Conservation (phyloP, 768 basidiomycete genomes). For the Pleurotus platypus region DNA sequence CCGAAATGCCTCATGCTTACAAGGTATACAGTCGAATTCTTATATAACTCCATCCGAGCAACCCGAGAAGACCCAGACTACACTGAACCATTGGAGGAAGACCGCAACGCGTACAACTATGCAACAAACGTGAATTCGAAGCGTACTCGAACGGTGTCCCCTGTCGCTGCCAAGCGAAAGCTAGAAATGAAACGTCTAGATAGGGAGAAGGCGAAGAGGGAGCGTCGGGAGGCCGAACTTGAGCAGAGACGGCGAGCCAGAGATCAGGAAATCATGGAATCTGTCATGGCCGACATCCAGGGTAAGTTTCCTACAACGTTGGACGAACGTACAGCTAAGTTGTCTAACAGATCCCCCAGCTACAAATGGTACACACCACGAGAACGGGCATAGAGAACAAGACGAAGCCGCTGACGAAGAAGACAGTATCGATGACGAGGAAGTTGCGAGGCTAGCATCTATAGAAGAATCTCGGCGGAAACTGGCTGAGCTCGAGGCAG, state of each 20-base stretch:
- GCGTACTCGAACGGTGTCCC: slow-evolving; percentile 49
- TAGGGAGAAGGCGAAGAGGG: slow-evolving; percentile 38
- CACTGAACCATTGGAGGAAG: slow-evolving; percentile 26
- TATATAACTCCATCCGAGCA: slow-evolving; percentile 30
- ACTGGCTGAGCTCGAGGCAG: slow-evolving; percentile 62
- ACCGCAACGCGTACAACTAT: slow-evolving; percentile 29
- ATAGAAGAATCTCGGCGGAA: slow-evolving; percentile 68
- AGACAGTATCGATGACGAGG: slow-evolving; percentile 27
- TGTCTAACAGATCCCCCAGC: background rate
- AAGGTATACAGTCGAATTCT: slow-evolving; percentile 23
- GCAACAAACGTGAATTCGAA: slow-evolving; percentile 34
- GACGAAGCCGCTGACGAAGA: slow-evolving; percentile 15
- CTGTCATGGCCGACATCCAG: slow-evolving; percentile 29
- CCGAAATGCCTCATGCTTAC: background rate
- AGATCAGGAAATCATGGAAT: slow-evolving; percentile 36
- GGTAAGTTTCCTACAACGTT: background rate
- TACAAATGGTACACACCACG: background rate
- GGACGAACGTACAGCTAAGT: background rate
- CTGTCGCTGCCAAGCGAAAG: slow-evolving; percentile 33
- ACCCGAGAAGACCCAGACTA: slow-evolving; percentile 28
- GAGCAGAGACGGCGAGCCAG: slow-evolving; percentile 33
- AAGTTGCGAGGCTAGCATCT: slow-evolving; percentile 32
- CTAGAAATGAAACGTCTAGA: slow-evolving; percentile 31
- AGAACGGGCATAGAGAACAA: slow-evolving; percentile 13
- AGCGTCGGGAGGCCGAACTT: slow-evolving; percentile 34